Evolutionary conservation across 2,329 filamentous ascomycete species (phyloP), one percentile per base, ranked within the genome.

Genomic region (Penicillium sp.): DNA sequence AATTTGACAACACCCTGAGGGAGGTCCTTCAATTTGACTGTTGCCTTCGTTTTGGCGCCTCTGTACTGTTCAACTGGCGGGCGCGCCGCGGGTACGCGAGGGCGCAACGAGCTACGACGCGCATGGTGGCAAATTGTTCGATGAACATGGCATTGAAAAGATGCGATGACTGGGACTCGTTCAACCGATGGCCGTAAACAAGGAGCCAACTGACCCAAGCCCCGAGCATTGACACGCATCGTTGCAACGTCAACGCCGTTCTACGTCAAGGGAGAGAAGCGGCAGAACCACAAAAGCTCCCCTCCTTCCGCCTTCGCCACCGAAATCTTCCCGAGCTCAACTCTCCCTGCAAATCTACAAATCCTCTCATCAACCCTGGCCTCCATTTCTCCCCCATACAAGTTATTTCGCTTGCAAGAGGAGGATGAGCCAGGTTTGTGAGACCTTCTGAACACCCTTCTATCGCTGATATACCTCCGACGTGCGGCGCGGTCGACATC

Each of bases 1-100:
- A 79, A 66, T 47, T 82, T 77, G 44, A 89, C 74, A 4, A 78
- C 72, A 4, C 87, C 86, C 73, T 89, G 87, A 5, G 84, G 85
- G 33, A 88, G 76, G 28, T 85, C 80, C 62, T 82, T 78, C 26
- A 82, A 67, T 49, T 79, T 80, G 28, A 75, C 66, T 0, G 74
- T 76, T 3, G 76, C 68, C 58, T 75, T 72, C 0, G 73, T 78
- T 68, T 78, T 80, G 53, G 77, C 77, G 45, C 71, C 69, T 67
- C 76, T 70, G 51, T 66, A 66, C 45, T 62, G 47, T 33, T 66
- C 59, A 26, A 65, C 22, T 51, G 19, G 58, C 26, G 68, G 53
- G 53, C 49, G 59, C 42, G 63, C 58, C 56, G 56, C 55, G 57
- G 62, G 62, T 56, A 56, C 56, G 47, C 63, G 67, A 56, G 68